Evolutionary conservation across 1,139 yeast genomes (phyloP).

Genomic region (Wickerhamomyces sp.): DNA sequence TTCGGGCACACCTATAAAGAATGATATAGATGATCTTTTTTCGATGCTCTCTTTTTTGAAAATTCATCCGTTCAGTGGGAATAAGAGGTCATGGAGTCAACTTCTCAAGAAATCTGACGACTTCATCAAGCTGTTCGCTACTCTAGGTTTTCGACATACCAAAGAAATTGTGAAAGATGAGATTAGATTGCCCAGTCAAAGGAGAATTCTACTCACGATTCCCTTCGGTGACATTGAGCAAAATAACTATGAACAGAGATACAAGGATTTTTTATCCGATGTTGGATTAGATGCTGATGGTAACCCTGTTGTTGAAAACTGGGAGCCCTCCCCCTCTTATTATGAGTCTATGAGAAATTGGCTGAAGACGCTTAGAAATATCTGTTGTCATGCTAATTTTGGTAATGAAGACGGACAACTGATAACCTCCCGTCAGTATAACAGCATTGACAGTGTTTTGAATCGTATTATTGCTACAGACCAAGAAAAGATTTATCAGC

Average conservation of each 20-base stretch:
- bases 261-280: constrained; percentile 52
- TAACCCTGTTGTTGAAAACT: constrained; percentile 43
- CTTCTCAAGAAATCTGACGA: constrained; percentile 30
- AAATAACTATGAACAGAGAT: constrained; percentile 67
- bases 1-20: constrained; percentile 87
- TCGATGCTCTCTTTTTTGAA: constrained; percentile 67
- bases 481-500: constrained; percentile 40
- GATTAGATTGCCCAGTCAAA: constrained; percentile 72
- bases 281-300: constrained; percentile 60
- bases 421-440: constrained; percentile 24
- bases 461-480: constrained; percentile 56
- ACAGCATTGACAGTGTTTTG: constrained; percentile 66
- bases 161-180: constrained; percentile 78
- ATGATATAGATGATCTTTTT: constrained; percentile 58
- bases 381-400: constrained; percentile 76
- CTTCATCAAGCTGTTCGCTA: constrained; percentile 42
- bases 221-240: constrained; percentile 81
- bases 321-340: constrained; percentile 43
- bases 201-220: constrained; percentile 58
- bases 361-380: constrained; percentile 65
- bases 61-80: constrained; percentile 53
- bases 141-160: constrained; percentile 70
- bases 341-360: constrained; percentile 52
- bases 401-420: constrained; percentile 5
- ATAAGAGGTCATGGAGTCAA: constrained; percentile 28